Conservation (phyloP, 2,329 filamentous ascomycete species). For the Podosphaera xanthii region DNA sequence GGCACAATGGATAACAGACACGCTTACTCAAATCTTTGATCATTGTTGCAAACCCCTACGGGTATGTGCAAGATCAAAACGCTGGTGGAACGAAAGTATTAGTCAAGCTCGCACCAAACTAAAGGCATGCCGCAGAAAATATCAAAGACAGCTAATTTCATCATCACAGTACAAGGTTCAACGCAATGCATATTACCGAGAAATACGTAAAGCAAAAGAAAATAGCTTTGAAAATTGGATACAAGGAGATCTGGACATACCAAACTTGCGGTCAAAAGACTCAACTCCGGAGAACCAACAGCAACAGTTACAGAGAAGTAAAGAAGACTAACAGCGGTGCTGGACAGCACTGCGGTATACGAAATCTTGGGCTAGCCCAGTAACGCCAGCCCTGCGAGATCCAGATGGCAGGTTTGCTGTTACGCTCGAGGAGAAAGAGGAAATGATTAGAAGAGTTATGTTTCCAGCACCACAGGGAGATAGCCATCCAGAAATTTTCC, state of each 20-base stretch:
- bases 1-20: neutral
- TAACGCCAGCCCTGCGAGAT: neutral
- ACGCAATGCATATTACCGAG: neutral
- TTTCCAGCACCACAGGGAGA: neutral
- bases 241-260: no score
- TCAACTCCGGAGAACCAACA: no score
- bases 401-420: neutral
- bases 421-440: neutral
- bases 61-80: neutral
- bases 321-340: neutral
- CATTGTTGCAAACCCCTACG: neutral
- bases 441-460: neutral
- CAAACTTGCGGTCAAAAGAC: no score
- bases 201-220: no score
- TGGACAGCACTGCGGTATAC: neutral
- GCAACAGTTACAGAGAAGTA: no score
- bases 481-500: no score
- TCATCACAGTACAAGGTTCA: neutral
- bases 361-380: neutral
- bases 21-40: neutral
- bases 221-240: no score
- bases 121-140: neutral
- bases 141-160: neutral
- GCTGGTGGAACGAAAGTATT: neutral
- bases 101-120: neutral